These are phyloP conservation scores for Paracorniculantispora psalliotae DNA, from an alignment of 2,329 filamentous ascomycete species.

Conservation along the genomic window DNA sequence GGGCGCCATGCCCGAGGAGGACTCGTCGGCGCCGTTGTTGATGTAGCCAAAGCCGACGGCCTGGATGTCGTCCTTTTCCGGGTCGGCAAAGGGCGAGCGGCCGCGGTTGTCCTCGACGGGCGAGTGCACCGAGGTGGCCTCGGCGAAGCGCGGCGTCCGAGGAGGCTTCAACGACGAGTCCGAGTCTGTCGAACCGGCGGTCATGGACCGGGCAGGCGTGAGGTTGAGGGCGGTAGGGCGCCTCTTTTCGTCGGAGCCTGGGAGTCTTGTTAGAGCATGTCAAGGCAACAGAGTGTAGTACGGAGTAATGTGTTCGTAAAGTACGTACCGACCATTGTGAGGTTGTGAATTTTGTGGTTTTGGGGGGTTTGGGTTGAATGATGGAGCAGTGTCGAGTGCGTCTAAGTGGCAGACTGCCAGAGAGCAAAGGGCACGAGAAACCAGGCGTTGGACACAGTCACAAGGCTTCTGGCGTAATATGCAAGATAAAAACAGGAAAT, in stretches of 20 bases:
- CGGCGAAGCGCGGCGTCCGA: conserved; percentile 72
- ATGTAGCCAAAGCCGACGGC: conserved; percentile 95
- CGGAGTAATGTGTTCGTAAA: too few relatives aligned
- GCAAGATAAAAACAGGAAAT: background rate
- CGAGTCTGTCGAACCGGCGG: conserved; percentile 47
- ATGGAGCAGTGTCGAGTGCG: background rate
- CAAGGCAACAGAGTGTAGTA: conserved; percentile 14
- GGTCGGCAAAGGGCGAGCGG: conserved; percentile 55
- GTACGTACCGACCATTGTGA: conserved; percentile 8
- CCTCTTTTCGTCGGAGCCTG: conserved; percentile 47
- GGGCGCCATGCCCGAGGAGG: conserved; percentile 55
- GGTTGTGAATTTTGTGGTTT: background rate
- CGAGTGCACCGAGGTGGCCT: conserved; percentile 74
- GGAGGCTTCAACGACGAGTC: conserved; percentile 59
- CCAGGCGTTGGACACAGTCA: conserved; percentile 9
- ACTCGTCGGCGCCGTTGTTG: conserved; percentile 52
- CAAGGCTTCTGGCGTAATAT: background rate
- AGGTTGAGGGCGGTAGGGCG: conserved; percentile 53
- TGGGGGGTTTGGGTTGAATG: background rate
- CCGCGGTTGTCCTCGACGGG: conserved; percentile 53
- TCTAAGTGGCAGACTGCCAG: background rate
- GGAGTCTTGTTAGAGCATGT: background rate
- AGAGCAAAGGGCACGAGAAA: background rate
- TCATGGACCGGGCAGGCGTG: conserved; percentile 43
- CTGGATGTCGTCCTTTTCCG: conserved; percentile 62